Evolutionary conservation across 345 rosid genomes (phyloP).

Genomic region (Eucalyptus marginata): DNA sequence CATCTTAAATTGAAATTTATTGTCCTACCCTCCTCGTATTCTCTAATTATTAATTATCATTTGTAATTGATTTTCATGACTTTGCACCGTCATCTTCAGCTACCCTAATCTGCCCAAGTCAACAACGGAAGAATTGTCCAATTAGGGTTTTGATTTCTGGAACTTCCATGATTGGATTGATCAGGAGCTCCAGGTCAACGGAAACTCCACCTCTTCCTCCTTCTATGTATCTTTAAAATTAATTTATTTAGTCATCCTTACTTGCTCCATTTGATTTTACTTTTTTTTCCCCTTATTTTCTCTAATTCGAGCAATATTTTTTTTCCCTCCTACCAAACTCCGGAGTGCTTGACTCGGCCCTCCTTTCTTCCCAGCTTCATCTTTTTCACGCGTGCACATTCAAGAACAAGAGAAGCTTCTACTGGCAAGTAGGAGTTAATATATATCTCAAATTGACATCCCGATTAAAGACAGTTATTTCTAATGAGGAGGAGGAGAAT

Average conservation of each 20-base stretch:
- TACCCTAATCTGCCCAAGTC: background rate
- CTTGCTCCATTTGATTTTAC: background rate
- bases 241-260: background rate
- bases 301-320: background rate
- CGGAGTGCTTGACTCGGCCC: background rate
- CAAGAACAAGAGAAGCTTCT: background rate
- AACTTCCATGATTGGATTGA: background rate
- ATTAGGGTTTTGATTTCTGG: background rate
- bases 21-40: background rate
- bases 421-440: background rate
- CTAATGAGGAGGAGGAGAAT: background rate
- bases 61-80: background rate
- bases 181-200: background rate
- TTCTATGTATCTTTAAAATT: background rate
- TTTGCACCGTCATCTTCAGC: background rate
- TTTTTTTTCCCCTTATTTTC: background rate
- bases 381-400: background rate
- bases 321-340: background rate
- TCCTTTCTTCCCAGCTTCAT: background rate
- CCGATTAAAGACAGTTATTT: background rate
- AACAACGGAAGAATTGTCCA: background rate
- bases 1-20: background rate
- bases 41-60: background rate
- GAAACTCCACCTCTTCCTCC: background rate
- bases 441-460: background rate